phyloP scores from a whole-genome alignment of 306 rosid species.

The Sesbania bispinosa region DNA sequence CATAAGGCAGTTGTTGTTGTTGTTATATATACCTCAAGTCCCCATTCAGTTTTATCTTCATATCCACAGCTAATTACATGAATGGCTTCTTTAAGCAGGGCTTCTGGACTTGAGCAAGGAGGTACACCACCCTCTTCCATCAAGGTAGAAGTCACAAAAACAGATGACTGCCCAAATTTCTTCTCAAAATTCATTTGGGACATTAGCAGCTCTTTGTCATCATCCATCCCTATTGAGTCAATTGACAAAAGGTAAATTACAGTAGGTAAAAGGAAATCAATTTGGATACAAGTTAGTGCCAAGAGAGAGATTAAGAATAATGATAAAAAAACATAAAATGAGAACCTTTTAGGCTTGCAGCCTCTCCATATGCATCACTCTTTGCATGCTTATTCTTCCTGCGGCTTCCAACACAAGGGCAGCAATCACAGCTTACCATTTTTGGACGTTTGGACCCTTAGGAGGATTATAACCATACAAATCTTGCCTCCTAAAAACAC shows the following conservation, averaged over 20 bases:
- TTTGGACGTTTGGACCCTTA: constrained; percentile 83
- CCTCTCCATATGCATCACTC: constrained; percentile 49
- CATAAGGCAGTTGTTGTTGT: background rate
- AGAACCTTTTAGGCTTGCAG: constrained; percentile 50
- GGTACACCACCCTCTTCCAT: constrained; percentile 85
- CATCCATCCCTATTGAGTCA: constrained; percentile 47
- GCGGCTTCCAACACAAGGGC: constrained; percentile 78
- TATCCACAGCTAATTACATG: constrained; percentile 84
- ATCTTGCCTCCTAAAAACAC: too few relatives aligned
- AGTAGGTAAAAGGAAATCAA: background rate
- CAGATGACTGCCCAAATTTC: constrained; percentile 81
- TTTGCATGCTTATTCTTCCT: constrained; percentile 58
- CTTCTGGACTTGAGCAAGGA: constrained; percentile 81
- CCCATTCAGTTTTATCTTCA: constrained; percentile 92
- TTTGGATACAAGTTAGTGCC: background rate
- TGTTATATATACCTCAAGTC: constrained; percentile 48
- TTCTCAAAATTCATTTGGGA: too few relatives aligned
- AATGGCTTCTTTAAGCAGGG: constrained; percentile 76
- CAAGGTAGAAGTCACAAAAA: constrained; percentile 83
- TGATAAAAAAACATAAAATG: background rate
- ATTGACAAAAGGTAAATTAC: background rate
- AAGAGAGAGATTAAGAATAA: background rate
- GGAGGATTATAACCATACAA: constrained; percentile 81
- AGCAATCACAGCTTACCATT: constrained; percentile 85
- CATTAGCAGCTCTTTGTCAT: constrained; percentile 70